These are phyloP conservation scores for Trypanosoma boissoni DNA, from an alignment of 208 protist species.

Conservation along the genomic window DNA sequence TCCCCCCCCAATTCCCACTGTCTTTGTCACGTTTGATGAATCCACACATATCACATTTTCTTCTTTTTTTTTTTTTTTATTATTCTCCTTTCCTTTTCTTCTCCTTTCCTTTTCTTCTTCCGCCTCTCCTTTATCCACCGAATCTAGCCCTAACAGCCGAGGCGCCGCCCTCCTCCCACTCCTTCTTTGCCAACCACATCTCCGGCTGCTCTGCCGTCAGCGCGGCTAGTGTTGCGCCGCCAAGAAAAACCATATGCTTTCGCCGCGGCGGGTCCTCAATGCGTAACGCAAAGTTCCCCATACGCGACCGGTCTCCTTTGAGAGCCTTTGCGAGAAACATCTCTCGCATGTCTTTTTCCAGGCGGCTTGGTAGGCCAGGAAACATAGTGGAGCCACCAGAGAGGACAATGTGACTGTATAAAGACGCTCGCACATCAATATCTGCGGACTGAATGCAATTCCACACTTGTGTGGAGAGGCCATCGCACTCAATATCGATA, in stretches of 20 bases:
- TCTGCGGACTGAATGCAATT: constrained; percentile 90
- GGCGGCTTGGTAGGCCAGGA: constrained; percentile 92
- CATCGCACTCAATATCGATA: constrained; percentile 91
- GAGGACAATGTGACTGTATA: constrained; percentile 98
- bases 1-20: too few relatives aligned
- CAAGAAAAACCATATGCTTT: constrained; percentile 98
- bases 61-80: not conserved
- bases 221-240: constrained; percentile 94
- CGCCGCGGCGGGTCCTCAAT: constrained; percentile 96
- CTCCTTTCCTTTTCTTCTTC: not conserved
- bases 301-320: constrained; percentile 67
- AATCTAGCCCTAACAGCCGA: constrained; percentile 30
- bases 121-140: constrained; percentile 13
- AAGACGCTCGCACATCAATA: constrained; percentile 57
- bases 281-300: constrained; percentile 85
- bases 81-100: not conserved
- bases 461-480: constrained; percentile 91
- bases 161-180: constrained; percentile 39
- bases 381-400: constrained; percentile 98
- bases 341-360: constrained; percentile 94
- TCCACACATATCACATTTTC: not conserved
- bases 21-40: too few relatives aligned
- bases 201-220: constrained; percentile 88
- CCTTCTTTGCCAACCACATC: constrained; percentile 45
- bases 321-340: constrained; percentile 91